phyloP scores from a whole-genome alignment of 495 filamentous ascomycete genomes.

The Penicillium malachiteum region DNA sequence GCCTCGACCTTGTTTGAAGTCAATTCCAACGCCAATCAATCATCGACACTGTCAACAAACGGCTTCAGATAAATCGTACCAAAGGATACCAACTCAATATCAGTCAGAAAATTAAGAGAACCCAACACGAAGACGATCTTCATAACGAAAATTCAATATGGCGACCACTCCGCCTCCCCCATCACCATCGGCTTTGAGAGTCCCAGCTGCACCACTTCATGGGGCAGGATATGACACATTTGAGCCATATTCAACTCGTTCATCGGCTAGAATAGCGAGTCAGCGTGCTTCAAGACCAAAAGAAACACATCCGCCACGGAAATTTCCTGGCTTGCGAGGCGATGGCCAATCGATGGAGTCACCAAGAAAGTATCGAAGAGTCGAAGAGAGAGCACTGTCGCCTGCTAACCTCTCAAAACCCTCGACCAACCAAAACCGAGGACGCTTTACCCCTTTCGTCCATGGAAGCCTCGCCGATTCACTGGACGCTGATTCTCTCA shows the following conservation, averaged over 20 bases:
- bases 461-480: too few relatives aligned
- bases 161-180: slow-evolving; percentile 62
- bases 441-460: background rate
- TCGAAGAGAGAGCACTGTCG: slow-evolving; percentile 7
- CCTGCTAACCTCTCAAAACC: background rate
- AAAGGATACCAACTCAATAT: background rate
- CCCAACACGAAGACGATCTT: background rate
- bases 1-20: slow-evolving; percentile 18
- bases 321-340: slow-evolving; percentile 22
- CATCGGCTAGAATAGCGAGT: slow-evolving; percentile 48
- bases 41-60: background rate
- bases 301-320: slow-evolving; percentile 41
- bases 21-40: slow-evolving; percentile 6
- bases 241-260: slow-evolving; percentile 61
- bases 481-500: background rate
- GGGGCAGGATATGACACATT: slow-evolving; percentile 67
- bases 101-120: background rate
- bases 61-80: background rate
- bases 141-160: background rate
- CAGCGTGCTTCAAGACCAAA: slow-evolving; percentile 35
- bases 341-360: slow-evolving; percentile 14
- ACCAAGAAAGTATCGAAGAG: slow-evolving; percentile 18
- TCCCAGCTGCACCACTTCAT: slow-evolving; percentile 72
- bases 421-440: background rate
- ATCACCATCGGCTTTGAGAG: slow-evolving; percentile 48